Base-by-base conservation (phyloP, 306 rosid genomes). In the Vigna mungo region DNA sequence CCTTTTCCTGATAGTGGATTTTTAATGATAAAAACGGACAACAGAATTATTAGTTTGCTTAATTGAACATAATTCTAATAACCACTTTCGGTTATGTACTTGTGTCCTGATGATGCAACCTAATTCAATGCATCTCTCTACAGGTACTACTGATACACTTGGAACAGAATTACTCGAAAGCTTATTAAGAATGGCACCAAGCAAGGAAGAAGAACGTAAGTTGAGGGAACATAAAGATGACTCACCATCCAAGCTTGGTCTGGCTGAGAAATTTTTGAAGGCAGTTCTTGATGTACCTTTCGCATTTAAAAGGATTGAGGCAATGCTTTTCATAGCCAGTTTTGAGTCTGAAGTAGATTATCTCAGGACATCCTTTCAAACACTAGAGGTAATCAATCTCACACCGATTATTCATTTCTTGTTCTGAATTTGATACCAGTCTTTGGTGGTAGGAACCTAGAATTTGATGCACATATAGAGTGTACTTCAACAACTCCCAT, bases 131-230 rank as follows among this genome's bases (percentile, higher is more conserved):
- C 55, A 53, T 69, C 58, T 74, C 41, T 58, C 53, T 78, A 75
- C 87, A 95, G 98, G 98, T 66, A 86, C 86, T 78, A 90, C 91
- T 4, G 97, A 95, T 71, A 86, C 92, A 52, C 92, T 95, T 76
- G 98, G 97, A 70, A 71, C 89, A 20, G 98, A 95, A 56, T 80
- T 90, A 46, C 97, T 95, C 64, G 98, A 95, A 85, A 89, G 92
- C 66, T 87, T 95, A 75, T 82, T 95, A 87, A 95, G 87, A 86
- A 95, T 95, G 98, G 97, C 97, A 76, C 98, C 97, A 43, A 95
- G 91, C 59, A 88, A 90, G 84, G 98, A 92, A 80, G 98, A 95
- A 83, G 97, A 90, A 30, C 92, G 93, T 8, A 92, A 92, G 76
- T 78, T 95, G 80, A 90, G 82, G 84, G 97, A 91, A 58, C 86